Conservation (phyloP, 2,329 filamentous ascomycete genomes). For the Colletotrichum destructivum region DNA sequence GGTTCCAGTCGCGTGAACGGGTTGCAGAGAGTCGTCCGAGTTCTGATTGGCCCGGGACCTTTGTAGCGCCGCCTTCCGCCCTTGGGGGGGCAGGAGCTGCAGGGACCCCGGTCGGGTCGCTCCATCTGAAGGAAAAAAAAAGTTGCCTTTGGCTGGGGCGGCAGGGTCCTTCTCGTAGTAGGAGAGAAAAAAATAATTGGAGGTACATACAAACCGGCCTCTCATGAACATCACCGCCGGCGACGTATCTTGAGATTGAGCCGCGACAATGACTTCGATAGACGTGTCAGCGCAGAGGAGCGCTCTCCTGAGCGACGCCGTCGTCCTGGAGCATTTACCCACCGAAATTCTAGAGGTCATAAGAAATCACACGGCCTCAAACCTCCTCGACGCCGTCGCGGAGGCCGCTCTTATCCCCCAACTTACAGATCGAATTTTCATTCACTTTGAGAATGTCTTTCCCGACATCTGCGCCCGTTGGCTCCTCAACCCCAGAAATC, state of each 20-base stretch:
- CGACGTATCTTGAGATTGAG: constrained; percentile 41
- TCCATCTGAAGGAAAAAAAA: constrained; percentile 51
- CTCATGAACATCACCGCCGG: constrained; percentile 37
- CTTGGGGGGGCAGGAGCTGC: constrained; percentile 33
- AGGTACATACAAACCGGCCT: constrained; percentile 44
- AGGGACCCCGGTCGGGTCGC: constrained; percentile 43
- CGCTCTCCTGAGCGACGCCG: constrained; percentile 69
- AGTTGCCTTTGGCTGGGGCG: constrained; percentile 48
- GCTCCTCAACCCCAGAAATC: constrained; percentile 66
- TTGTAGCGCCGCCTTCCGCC: constrained; percentile 52
- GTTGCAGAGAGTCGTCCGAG: constrained; percentile 37
- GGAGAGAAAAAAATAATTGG: constrained; percentile 48
- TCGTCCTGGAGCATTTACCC: constrained; percentile 74
- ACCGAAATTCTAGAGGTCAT: constrained; percentile 79
- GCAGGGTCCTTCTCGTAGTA: constrained; percentile 33
- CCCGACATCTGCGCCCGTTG: constrained; percentile 88
- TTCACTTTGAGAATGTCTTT: constrained; percentile 81
- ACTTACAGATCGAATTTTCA: constrained; percentile 81
- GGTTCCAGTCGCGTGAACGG: constrained; percentile 44
- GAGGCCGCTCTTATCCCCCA: constrained; percentile 77
- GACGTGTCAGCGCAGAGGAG: constrained; percentile 69
- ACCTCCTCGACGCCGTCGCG: constrained; percentile 81
- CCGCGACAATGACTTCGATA: constrained; percentile 66
- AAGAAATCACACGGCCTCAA: constrained; percentile 72
- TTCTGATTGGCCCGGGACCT: constrained; percentile 57